Conservation (phyloP, 148 eudicot genomes). For the Rhododendron ovatum region DNA sequence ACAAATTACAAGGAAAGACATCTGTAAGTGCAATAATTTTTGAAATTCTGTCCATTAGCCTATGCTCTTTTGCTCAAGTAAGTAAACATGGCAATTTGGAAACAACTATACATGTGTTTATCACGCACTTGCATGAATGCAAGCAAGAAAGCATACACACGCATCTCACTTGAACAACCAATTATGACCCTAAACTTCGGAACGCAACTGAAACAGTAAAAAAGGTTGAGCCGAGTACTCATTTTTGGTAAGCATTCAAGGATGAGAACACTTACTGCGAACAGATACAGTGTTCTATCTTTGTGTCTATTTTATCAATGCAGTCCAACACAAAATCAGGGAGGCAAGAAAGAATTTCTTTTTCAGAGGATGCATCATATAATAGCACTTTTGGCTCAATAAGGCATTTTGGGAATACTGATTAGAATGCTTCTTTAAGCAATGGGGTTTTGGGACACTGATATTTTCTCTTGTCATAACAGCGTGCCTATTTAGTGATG, state of each 20-base stretch:
- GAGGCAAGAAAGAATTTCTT: constrained; percentile 77
- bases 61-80: neutral
- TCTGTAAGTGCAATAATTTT: neutral
- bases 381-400: constrained; percentile 38
- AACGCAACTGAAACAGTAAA: too few relatives aligned
- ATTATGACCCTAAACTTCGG: too few relatives aligned
- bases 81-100: neutral
- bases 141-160: too few relatives aligned
- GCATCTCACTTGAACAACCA: too few relatives aligned
- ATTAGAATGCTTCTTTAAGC: constrained; percentile 84
- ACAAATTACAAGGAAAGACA: too few relatives aligned
- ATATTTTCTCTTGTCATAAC: constrained; percentile 94
- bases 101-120: neutral
- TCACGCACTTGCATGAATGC: too few relatives aligned
- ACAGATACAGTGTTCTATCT: constrained; percentile 35
- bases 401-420: constrained; percentile 85
- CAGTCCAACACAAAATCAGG: constrained; percentile 97
- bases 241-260: too few relatives aligned
- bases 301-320: constrained; percentile 95
- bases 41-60: neutral
- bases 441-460: constrained; percentile 84
- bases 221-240: too few relatives aligned
- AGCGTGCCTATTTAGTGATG: constrained; percentile 93
- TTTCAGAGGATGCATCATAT: constrained; percentile 55
- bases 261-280: neutral